phyloP scores from a whole-genome alignment of 2,329 filamentous ascomycete genomes.

The Alternaria sp. region DNA sequence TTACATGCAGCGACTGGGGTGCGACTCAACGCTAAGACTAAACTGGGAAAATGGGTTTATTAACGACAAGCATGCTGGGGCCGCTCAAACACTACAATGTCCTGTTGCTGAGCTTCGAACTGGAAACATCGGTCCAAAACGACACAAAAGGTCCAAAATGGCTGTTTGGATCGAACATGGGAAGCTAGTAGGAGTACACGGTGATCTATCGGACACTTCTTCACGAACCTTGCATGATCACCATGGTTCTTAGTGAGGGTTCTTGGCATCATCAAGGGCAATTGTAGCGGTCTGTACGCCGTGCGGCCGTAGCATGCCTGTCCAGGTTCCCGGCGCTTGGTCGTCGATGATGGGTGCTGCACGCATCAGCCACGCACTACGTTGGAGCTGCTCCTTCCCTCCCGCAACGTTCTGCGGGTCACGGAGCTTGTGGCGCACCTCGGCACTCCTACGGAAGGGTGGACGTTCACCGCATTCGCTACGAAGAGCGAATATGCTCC shows the following conservation, averaged over 20 bases:
- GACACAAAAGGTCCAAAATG: neutral
- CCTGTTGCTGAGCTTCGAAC: conserved; percentile 10
- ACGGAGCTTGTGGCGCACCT: conserved; percentile 3
- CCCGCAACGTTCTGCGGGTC: conserved; percentile 5
- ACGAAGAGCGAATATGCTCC: conserved; percentile 10
- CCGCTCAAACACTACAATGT: conserved; percentile 6
- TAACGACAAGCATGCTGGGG: conserved; percentile 14
- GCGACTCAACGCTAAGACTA: conserved; percentile 21
- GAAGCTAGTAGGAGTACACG: neutral
- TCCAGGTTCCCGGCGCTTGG: conserved; percentile 6
- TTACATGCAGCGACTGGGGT: conserved; percentile 23
- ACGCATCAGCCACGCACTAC: conserved; percentile 18
- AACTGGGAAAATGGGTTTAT: conserved; percentile 29
- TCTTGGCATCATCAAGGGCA: conserved; percentile 14
- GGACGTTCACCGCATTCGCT: conserved; percentile 13
- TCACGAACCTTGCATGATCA: neutral
- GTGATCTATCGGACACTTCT: neutral
- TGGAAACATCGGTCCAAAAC: no score
- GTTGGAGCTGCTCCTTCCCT: conserved; percentile 4
- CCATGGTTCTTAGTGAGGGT: neutral
- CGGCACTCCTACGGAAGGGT: conserved; percentile 4
- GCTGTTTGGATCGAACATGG: neutral
- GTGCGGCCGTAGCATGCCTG: neutral
- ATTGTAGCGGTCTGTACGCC: conserved; percentile 12
- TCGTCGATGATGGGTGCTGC: conserved; percentile 5